These are phyloP conservation scores for Anethum foeniculum DNA, from an alignment of 140 eudicot species.

Conservation along the genomic window DNA sequence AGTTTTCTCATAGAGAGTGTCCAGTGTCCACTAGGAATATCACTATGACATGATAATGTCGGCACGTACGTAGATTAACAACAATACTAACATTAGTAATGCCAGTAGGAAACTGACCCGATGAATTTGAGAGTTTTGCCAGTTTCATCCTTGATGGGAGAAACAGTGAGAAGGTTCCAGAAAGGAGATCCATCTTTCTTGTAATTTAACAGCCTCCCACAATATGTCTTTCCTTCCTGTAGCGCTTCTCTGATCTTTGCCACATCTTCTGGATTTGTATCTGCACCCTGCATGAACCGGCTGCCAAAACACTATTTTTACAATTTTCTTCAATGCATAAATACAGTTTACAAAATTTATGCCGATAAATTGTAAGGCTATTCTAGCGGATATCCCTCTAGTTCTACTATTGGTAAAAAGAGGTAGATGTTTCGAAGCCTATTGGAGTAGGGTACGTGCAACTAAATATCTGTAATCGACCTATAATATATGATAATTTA, in stretches of 20 bases:
- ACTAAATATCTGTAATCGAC: background rate
- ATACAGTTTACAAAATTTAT: background rate
- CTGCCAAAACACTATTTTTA: slow-evolving; percentile 27
- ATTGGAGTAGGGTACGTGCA: background rate
- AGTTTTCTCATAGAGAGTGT: background rate
- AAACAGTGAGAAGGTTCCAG: slow-evolving; percentile 92
- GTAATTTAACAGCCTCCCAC: slow-evolving; percentile 88
- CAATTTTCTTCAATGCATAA: background rate
- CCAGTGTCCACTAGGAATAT: background rate
- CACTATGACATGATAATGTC: background rate
- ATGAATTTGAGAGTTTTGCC: slow-evolving; percentile 89
- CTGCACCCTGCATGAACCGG: slow-evolving; percentile 88
- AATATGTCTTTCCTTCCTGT: slow-evolving; percentile 49
- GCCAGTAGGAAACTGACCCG: slow-evolving; percentile 35
- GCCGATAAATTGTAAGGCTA: too few relatives aligned
- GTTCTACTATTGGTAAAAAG: background rate
- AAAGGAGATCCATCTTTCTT: slow-evolving; percentile 91
- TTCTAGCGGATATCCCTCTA: background rate
- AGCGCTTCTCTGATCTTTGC: slow-evolving; percentile 85
- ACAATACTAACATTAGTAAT: background rate
- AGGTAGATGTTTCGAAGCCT: background rate
- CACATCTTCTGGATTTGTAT: slow-evolving; percentile 86
- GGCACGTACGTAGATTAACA: background rate
- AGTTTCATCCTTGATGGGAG: slow-evolving; percentile 93
- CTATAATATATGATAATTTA: background rate